Evolutionary conservation across 768 basidiomycete species (phyloP), one percentile per base, ranked within the genome.

Genomic region (Tephrocybe rancida): DNA sequence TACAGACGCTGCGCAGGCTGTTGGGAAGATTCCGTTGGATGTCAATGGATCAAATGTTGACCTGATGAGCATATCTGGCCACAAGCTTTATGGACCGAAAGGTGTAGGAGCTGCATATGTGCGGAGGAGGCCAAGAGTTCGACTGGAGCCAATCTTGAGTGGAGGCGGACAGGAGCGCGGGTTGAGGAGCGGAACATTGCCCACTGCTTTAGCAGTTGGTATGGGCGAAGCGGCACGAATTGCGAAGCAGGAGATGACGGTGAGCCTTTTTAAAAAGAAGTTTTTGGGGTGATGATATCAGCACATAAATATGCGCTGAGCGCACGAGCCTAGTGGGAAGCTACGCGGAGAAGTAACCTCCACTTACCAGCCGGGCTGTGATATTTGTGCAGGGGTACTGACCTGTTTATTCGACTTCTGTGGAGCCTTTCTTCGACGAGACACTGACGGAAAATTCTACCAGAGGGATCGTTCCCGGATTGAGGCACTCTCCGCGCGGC

Each of bases 141-240:
- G 97, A 48, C 73, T 98, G 61, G 97, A 98, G 66, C 97, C 97
- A 1, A 90, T 99, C 60, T 72, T 99, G 48, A 93, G 85, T 61
- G 97, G 97, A 18, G 97, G 97, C 58, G 97, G 97, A 9, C 97
- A 99, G 72, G 97, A 99, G 74, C 82, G 97, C 50, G 97, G 97
- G 1, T 71, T 99, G 64, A 76, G 97, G 52, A 94, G 92, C 60
- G 97, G 97, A n/a, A 99, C 97, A 0, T 76, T 99, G 11, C 85
- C 97, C 1, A 86, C 95, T 13, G 79, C 90, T 1, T 75, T 99
- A 50, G 89, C 85, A 9, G 95, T 98, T 26, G 97, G 97, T 5
- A 72, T 99, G 34, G 97, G 97, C 4, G 97, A 95, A 71, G 96
- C 97, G 30, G 92, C 93, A 48, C 83, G 94, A 54, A 83, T 99